Evolutionary conservation across 2,329 filamentous ascomycete genomes (phyloP).

Genomic region (Ophiosphaerella narmari): DNA sequence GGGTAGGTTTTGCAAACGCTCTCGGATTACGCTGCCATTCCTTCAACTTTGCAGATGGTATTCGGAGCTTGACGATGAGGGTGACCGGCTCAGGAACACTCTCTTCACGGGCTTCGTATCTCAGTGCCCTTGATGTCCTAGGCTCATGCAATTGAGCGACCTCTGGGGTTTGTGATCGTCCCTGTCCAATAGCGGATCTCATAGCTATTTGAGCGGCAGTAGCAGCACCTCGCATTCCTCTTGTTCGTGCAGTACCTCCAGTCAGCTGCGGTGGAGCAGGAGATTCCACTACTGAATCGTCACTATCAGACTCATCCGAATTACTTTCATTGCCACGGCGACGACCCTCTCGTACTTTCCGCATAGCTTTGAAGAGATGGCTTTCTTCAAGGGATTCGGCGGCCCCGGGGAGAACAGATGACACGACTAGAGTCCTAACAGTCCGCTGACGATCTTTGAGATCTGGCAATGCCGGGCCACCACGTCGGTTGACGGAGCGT

Average conservation of each 20-base stretch:
- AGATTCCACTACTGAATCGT: constrained; percentile 86
- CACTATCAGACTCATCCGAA: constrained; percentile 90
- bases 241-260: constrained; percentile 78
- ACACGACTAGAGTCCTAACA: constrained; percentile 89
- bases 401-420: constrained; percentile 87
- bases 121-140: constrained; percentile 64
- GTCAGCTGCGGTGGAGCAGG: constrained; percentile 72
- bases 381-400: constrained; percentile 81
- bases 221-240: constrained; percentile 87
- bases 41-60: constrained; percentile 72
- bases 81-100: constrained; percentile 67
- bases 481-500: constrained; percentile 89
- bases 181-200: constrained; percentile 64
- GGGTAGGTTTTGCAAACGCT: constrained; percentile 48
- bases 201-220: constrained; percentile 86
- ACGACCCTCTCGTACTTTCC: constrained; percentile 54
- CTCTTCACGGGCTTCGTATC: constrained; percentile 75
- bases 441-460: constrained; percentile 93
- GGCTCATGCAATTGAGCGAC: constrained; percentile 68
- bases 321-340: constrained; percentile 70
- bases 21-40: constrained; percentile 65
- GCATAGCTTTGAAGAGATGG: constrained; percentile 73
- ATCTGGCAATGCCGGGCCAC: constrained; percentile 91
- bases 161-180: constrained; percentile 87
- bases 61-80: constrained; percentile 74